These are phyloP conservation scores for Ricinus communis DNA, from an alignment of 345 rosid genomes.

Conservation along the genomic window DNA sequence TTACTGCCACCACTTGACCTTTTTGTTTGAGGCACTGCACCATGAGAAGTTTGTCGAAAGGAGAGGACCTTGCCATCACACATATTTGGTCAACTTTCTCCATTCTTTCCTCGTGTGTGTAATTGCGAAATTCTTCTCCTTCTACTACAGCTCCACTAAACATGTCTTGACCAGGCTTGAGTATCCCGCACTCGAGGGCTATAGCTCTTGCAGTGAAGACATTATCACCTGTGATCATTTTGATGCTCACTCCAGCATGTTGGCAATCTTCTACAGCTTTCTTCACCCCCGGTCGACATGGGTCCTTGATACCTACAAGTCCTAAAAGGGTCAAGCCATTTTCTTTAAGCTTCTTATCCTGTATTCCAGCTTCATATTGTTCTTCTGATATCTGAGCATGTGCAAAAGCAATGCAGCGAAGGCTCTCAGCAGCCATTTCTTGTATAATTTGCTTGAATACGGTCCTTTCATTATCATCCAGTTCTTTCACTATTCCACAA, in stretches of 20 bases:
- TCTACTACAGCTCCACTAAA: constrained; percentile 47
- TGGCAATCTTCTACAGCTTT: constrained; percentile 63
- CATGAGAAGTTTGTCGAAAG: constrained; percentile 71
- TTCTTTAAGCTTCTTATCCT: constrained; percentile 40
- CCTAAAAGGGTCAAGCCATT: constrained; percentile 52
- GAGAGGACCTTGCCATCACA: constrained; percentile 85
- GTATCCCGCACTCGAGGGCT: constrained; percentile 73
- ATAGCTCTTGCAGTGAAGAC: constrained; percentile 78
- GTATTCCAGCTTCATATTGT: constrained; percentile 11
- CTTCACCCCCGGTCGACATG: constrained; percentile 62
- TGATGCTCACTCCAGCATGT: constrained; percentile 65
- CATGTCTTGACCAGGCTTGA: constrained; percentile 33
- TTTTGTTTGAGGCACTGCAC: constrained; percentile 67
- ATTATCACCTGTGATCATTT: constrained; percentile 83
- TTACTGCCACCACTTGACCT: constrained; percentile 78
- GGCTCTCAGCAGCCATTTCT: constrained; percentile 64
- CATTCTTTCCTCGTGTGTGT: constrained; percentile 41
- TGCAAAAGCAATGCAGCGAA: constrained; percentile 76
- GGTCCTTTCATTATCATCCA: constrained; percentile 33
- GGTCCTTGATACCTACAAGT: constrained; percentile 71
- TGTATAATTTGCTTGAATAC: constrained; percentile 49
- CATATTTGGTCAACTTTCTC: constrained; percentile 51
- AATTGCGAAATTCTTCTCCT: constrained; percentile 59
- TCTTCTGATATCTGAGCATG: constrained; percentile 39
- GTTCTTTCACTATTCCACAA: constrained; percentile 36